Base-by-base conservation (phyloP, 225 moss, liverwort and hornwort species). In the Asterella californica region DNA sequence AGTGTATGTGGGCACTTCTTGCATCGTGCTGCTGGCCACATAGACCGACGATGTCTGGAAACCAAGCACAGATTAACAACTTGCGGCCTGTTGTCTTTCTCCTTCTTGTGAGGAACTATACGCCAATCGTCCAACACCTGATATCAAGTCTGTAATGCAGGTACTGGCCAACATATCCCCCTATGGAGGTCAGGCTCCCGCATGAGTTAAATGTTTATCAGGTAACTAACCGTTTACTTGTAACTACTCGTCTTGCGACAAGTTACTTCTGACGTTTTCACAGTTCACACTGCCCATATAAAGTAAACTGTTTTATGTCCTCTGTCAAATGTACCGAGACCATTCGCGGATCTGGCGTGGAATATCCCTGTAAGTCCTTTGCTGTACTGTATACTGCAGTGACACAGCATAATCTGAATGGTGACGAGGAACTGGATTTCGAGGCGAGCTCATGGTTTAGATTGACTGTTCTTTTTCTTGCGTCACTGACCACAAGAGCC, bases 121-220 rank as follows among this genome's bases (percentile, higher is more conserved):
- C n/a, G n/a, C n/a, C n/a, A n/a, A n/a, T 61, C 8, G 3, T 25
- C n/a, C n/a, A 61, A 25, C 0, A 61, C 27, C n/a, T 61, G 61
- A 61, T 25, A 61, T 27, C n/a, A 5, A 61, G 5, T 61, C 6
- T 27, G 61, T 61, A 5, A 25, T 52, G 80, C 87, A 99, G 97
- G 50, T 99, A 99, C 83, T 99, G 97, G 97, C 97, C 97, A 71
- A 99, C 97, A 32, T 99, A 99, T 81, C 94, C 97, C 67, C 97
- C 97, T 21, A 99, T 99, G 94, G 97, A 99, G 84, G 92, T 95
- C 57, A 86, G 93, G 77, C 92, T 99, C 54, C 97, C 97, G 29
- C 94, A 90, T 74, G 97, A 99, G 82, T 91, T 99, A 80, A 99
- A 99, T 88, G 97, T 90, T 71, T 99, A 99, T 83, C 97, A 99